Conservation (phyloP, 345 rosid species). For the Gossypium stocksii region DNA sequence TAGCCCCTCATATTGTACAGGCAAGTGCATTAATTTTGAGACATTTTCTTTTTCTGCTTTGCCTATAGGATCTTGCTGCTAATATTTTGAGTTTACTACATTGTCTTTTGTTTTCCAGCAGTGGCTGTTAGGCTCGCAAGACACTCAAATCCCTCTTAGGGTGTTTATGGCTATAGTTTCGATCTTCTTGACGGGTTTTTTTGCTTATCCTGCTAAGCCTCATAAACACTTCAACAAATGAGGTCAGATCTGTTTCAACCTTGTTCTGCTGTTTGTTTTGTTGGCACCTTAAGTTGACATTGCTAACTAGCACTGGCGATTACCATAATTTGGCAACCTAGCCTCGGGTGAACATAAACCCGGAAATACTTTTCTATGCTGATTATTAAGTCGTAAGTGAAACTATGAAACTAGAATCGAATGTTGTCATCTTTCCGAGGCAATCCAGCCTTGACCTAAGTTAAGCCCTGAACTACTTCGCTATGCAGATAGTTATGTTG, state of each 20-base stretch:
- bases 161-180: conserved; percentile 74
- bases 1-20: background rate
- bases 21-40: background rate
- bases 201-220: conserved; percentile 68
- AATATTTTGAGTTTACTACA: background rate
- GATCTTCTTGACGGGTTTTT: conserved; percentile 73
- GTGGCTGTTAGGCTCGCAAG: background rate
- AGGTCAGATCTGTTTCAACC: conserved; percentile 34
- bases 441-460: background rate
- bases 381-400: background rate
- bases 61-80: background rate
- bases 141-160: background rate
- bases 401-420: background rate
- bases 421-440: background rate
- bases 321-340: background rate
- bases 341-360: background rate
- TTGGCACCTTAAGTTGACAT: background rate
- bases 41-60: background rate
- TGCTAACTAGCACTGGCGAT: background rate
- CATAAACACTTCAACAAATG: conserved; percentile 82
- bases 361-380: background rate
- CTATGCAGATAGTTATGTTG: background rate
- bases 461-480: background rate
- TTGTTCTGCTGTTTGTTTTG: background rate
- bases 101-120: background rate